Evolutionary conservation across 345 rosid species (phyloP).

Genomic region (Brassica juncea): DNA sequence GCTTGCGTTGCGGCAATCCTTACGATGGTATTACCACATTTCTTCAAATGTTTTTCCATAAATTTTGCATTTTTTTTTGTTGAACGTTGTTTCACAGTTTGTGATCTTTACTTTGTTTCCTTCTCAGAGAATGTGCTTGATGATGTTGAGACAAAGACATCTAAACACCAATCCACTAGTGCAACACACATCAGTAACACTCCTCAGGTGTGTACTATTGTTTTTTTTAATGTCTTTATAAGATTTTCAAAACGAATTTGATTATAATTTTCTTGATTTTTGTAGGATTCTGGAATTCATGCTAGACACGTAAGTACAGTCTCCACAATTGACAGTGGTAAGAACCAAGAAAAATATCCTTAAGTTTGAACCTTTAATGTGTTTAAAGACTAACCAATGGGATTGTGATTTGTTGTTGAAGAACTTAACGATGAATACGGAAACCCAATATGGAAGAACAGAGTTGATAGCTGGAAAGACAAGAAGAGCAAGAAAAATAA

Average conservation of each 20-base stretch:
- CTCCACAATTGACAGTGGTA: conserved; percentile 92
- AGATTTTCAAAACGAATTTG: background rate
- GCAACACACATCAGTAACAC: conserved; percentile 51
- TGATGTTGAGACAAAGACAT: conserved; percentile 51
- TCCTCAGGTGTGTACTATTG: conserved; percentile 50
- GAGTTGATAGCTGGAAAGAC: conserved; percentile 97
- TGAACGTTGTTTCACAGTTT: background rate
- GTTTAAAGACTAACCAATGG: conserved; percentile 9
- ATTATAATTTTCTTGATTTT: conserved; percentile 18
- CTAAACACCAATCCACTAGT: conserved; percentile 46
- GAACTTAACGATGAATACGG: conserved; percentile 83
- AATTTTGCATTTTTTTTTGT: background rate
- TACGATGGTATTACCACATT: conserved; percentile 54
- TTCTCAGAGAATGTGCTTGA: conserved; percentile 60
- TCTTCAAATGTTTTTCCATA: background rate
- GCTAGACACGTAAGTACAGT: conserved; percentile 90
- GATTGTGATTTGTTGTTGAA: conserved; percentile 36
- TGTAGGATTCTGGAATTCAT: conserved; percentile 79
- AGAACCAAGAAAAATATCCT: conserved; percentile 22
- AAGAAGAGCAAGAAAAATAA: conserved; percentile 76
- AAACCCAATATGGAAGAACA: conserved; percentile 95
- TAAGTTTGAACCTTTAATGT: background rate
- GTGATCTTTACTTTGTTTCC: background rate
- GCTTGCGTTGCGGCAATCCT: conserved; percentile 80
- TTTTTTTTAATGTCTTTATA: background rate